Percentiles rank a stretch among this genome's conserved stretches.
These are phyloP conservation scores for Melastoma malabathricum DNA, from an alignment of 345 rosid genomes.

Conservation along the genomic window DNA sequence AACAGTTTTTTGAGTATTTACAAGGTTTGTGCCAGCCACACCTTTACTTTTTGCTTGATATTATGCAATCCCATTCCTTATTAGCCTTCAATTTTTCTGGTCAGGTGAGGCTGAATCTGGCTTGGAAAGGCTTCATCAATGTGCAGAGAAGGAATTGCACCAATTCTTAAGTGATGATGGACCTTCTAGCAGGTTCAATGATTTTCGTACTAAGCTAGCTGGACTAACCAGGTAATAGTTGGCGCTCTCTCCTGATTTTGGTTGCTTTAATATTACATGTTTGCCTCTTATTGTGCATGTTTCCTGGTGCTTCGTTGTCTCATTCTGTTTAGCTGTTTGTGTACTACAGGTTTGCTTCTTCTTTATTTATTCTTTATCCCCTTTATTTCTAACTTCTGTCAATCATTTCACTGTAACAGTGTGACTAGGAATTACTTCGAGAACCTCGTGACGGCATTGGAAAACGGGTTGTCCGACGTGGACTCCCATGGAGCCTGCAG, in stretches of 20 bases:
- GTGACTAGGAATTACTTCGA: constrained; percentile 92
- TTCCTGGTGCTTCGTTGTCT: too few species aligned
- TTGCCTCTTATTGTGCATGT: too few species aligned
- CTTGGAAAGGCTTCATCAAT: constrained; percentile 93
- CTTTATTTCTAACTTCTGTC: not conserved
- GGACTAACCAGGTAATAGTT: constrained; percentile 66
- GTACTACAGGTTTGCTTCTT: too few species aligned
- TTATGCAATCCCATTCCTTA: constrained; percentile 2
- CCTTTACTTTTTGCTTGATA: not conserved
- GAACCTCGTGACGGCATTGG: constrained; percentile 87
- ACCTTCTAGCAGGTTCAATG: constrained; percentile 59
- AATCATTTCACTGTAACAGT: constrained; percentile 23
- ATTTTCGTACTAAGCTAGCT: constrained; percentile 87
- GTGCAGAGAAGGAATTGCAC: constrained; percentile 84
- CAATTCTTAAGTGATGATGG: constrained; percentile 40
- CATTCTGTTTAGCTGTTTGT: too few species aligned
- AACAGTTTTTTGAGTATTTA: constrained; percentile 86
- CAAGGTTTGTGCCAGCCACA: constrained; percentile 45
- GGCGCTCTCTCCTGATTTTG: too few species aligned
- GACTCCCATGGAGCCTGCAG: constrained; percentile 59
- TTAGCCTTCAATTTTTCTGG: constrained; percentile 1
- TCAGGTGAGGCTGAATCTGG: constrained; percentile 96
- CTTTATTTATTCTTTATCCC: not conserved
- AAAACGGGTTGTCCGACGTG: constrained; percentile 86
- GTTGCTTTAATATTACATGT: too few species aligned